Conservation (phyloP, 257 asterid genomes). For the Petunia axillaris region DNA sequence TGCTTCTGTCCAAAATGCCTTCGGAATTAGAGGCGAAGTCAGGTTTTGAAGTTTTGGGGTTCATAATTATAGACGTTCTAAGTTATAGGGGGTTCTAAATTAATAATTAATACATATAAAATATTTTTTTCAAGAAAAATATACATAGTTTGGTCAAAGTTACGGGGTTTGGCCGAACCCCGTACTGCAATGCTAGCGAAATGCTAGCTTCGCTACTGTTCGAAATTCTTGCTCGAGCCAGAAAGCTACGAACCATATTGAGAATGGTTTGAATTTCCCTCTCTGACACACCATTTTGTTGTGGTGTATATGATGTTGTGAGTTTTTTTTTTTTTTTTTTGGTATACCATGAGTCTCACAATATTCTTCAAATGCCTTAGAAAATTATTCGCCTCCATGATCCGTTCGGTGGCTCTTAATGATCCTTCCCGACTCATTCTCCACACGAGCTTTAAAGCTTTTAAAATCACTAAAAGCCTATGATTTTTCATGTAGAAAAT, state of each 20-base stretch:
- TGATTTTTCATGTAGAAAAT: not conserved
- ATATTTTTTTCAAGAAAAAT: too few species aligned
- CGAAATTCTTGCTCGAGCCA: not conserved
- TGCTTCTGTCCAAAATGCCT: not conserved
- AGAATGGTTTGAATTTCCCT: conserved; percentile 23
- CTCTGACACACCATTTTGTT: not conserved
- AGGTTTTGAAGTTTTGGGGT: too few species aligned
- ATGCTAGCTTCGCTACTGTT: too few species aligned
- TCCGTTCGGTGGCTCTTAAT: not conserved
- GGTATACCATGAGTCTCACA: not conserved
- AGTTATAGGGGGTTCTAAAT: too few species aligned
- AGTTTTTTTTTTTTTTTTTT: not conserved
- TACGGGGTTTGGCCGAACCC: too few species aligned
- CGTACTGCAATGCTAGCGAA: too few species aligned
- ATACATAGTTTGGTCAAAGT: too few species aligned
- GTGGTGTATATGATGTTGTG: not conserved
- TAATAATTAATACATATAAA: too few species aligned
- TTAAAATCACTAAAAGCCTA: not conserved
- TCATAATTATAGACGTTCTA: too few species aligned
- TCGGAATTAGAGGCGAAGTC: not conserved
- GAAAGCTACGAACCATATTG: not conserved
- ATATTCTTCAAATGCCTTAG: not conserved
- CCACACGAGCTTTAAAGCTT: not conserved
- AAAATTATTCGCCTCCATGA: not conserved
- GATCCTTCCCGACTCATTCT: not conserved